A percentile compares a stretch with the other conserved stretches of the same genome.
These are phyloP conservation scores for Omphalotus olearius DNA, from an alignment of 1,284 basidiomycete species.

Conservation along the genomic window DNA sequence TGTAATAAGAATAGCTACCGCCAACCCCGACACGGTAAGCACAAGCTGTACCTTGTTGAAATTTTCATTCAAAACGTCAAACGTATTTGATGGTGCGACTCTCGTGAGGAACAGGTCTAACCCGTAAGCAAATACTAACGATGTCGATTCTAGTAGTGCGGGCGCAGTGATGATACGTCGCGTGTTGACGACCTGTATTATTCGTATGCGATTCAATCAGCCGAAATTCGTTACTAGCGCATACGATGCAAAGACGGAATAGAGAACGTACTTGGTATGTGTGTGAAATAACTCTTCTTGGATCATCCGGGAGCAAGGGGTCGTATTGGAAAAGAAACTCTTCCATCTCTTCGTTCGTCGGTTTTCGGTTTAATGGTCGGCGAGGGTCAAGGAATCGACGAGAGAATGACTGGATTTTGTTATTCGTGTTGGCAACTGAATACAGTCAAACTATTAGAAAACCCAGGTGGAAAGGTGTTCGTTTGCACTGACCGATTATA, in stretches of 20 bases:
- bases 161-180: constrained; percentile 70
- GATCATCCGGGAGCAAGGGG: constrained; percentile 69
- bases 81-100: constrained; percentile 84
- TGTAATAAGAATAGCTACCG: constrained; percentile 70
- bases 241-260: neutral
- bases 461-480: neutral
- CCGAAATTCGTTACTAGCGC: neutral
- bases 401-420: constrained; percentile 76
- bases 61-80: constrained; percentile 87
- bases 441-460: neutral
- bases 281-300: constrained; percentile 76
- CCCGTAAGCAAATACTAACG: constrained; percentile 83
- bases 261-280: constrained; percentile 55
- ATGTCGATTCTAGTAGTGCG: constrained; percentile 88
- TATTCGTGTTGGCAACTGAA: constrained; percentile 71
- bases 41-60: constrained; percentile 96
- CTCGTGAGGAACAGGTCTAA: constrained; percentile 86
- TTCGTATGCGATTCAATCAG: neutral
- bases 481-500: constrained; percentile 61
- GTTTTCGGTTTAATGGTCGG: constrained; percentile 69
- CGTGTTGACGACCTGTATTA: constrained; percentile 61
- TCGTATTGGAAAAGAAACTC: constrained; percentile 88
- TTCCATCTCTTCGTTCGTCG: constrained; percentile 76
- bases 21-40: constrained; percentile 74
- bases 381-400: constrained; percentile 81